These are phyloP conservation scores for Talaromyces albobiverticillius DNA, from an alignment of 2,329 filamentous ascomycete genomes.

Conservation along the genomic window DNA sequence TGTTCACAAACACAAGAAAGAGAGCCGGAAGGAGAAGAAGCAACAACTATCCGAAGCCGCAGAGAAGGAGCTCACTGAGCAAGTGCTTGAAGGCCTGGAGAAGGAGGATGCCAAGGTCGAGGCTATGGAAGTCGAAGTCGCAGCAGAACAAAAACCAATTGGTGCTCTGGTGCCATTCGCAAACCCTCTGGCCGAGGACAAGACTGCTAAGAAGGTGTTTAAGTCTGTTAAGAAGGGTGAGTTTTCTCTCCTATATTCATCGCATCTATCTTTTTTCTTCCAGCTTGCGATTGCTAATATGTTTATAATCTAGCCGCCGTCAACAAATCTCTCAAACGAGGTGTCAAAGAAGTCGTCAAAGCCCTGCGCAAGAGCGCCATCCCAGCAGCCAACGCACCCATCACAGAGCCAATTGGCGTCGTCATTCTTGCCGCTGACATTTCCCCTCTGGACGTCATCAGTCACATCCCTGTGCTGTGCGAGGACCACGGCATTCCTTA, in stretches of 20 bases:
- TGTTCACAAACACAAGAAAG: constrained; percentile 38
- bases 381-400: constrained; percentile 61
- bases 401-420: constrained; percentile 65
- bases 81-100: constrained; percentile 35
- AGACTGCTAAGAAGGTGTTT: constrained; percentile 50
- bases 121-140: constrained; percentile 10
- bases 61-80: constrained; percentile 37
- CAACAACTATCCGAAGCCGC: constrained; percentile 39
- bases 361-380: constrained; percentile 86
- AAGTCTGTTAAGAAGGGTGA: constrained; percentile 53
- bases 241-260: constrained; percentile 3
- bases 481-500: constrained; percentile 98
- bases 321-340: constrained; percentile 91
- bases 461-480: constrained; percentile 94
- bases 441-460: constrained; percentile 97
- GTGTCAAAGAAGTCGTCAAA: constrained; percentile 99
- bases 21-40: constrained; percentile 48
- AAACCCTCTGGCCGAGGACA: constrained; percentile 50
- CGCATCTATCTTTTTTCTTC: background rate
- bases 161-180: constrained; percentile 51
- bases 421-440: constrained; percentile 96
- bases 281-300: background rate
- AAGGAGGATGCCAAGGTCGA: constrained; percentile 19
- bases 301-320: constrained; percentile 68
- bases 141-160: constrained; percentile 29